Conservation (phyloP, 352 stramenopile species). For the Elongisporangium prolatum region DNA sequence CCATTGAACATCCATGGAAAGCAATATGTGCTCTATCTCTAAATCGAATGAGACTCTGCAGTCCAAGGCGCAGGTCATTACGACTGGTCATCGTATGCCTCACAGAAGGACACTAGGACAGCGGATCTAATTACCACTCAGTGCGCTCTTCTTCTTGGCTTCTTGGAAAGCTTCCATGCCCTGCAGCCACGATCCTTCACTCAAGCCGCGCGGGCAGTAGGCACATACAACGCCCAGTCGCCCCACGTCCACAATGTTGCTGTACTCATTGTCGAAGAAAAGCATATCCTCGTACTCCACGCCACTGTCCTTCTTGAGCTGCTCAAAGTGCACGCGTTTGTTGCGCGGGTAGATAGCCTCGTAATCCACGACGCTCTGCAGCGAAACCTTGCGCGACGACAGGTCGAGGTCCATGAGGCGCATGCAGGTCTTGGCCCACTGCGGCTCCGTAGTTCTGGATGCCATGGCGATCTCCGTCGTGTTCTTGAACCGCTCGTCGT, state of each 20-base stretch:
- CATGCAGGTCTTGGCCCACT: conserved; percentile 79
- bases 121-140: neutral
- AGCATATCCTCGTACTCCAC: conserved; percentile 94
- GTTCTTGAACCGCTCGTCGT: conserved; percentile 54
- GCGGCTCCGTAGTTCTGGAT: conserved; percentile 66
- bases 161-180: conserved; percentile 69
- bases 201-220: conserved; percentile 79
- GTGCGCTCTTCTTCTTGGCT: conserved; percentile 24
- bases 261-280: conserved; percentile 94
- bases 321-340: conserved; percentile 90
- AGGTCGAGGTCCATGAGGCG: conserved; percentile 54
- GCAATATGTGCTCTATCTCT: too few relatives aligned
- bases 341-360: conserved; percentile 82
- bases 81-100: too few relatives aligned
- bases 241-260: conserved; percentile 72
- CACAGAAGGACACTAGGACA: neutral
- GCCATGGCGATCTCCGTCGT: conserved; percentile 60
- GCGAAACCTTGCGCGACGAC: conserved; percentile 20
- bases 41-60: too few relatives aligned
- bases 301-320: conserved; percentile 84
- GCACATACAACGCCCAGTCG: conserved; percentile 67
- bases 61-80: too few relatives aligned
- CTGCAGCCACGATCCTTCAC: conserved; percentile 51
- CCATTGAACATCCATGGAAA: too few relatives aligned
- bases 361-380: conserved; percentile 67